These are phyloP conservation scores for Aeminium ludgeri DNA, from an alignment of 495 filamentous ascomycete genomes.

Conservation along the genomic window DNA sequence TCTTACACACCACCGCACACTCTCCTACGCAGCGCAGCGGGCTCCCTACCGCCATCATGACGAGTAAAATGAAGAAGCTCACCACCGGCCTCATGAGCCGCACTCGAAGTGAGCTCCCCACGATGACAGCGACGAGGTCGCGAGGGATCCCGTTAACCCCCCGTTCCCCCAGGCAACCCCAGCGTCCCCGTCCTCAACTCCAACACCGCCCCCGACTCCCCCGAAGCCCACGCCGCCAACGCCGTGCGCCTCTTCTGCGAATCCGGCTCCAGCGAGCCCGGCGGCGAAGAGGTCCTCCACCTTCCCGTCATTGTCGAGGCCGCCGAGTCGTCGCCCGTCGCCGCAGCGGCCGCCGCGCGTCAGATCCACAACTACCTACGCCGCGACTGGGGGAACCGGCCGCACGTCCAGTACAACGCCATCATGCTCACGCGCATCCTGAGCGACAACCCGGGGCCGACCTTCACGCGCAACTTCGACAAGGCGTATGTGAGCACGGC, in stretches of 20 bases:
- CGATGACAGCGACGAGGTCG: neutral
- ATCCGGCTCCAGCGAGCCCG: constrained; percentile 45
- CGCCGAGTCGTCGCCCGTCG: constrained; percentile 76
- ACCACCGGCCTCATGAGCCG: constrained; percentile 6
- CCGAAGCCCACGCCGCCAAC: constrained; percentile 40
- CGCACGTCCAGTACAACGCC: constrained; percentile 78
- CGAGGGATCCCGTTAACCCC: neutral
- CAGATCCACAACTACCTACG: constrained; percentile 68
- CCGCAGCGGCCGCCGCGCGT: constrained; percentile 59
- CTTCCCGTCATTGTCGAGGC: constrained; percentile 91
- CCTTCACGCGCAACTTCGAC: constrained; percentile 77
- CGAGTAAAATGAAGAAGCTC: constrained; percentile 8
- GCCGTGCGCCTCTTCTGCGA: constrained; percentile 61
- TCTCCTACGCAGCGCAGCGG: too few species aligned
- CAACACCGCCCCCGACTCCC: constrained; percentile 24
- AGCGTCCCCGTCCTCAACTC: neutral
- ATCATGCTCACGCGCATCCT: constrained; percentile 94
- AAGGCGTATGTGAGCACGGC: constrained; percentile 56
- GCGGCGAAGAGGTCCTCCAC: constrained; percentile 78
- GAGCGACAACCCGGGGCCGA: constrained; percentile 73
- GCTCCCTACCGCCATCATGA: neutral
- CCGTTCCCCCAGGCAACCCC: neutral
- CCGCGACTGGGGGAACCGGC: constrained; percentile 42
- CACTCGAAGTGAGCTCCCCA: constrained; percentile 4
- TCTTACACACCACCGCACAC: too few species aligned